Evolutionary conservation across 2,329 filamentous ascomycete genomes (phyloP).

Genomic region (Chrysoporthe austroafricana): DNA sequence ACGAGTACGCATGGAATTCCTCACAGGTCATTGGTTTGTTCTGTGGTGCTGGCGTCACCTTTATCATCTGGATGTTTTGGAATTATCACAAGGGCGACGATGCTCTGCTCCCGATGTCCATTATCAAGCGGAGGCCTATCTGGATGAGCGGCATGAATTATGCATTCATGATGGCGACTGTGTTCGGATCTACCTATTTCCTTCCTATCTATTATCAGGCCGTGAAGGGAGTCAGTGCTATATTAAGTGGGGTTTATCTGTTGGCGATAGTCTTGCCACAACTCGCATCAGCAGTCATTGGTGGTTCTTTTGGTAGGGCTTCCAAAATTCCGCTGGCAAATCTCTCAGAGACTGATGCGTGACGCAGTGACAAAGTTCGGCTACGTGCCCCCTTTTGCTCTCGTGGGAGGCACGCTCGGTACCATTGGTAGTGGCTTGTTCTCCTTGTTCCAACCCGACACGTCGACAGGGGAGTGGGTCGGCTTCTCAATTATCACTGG

Average conservation of each 20-base stretch:
- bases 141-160: slow-evolving; percentile 31
- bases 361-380: not conserved
- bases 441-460: slow-evolving; percentile 29
- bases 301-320: slow-evolving; percentile 29
- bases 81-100: slow-evolving; percentile 39
- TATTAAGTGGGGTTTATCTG: slow-evolving; percentile 41
- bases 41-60: slow-evolving; percentile 33
- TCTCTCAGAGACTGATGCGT: not conserved
- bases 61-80: slow-evolving; percentile 45
- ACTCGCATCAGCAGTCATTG: slow-evolving; percentile 26
- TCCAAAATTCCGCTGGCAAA: not conserved
- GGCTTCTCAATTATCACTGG: slow-evolving; percentile 35
- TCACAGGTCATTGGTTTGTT: slow-evolving; percentile 37
- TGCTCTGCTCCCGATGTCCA: slow-evolving; percentile 35
- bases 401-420: not conserved
- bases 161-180: slow-evolving; percentile 32
- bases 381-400: not conserved
- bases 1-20: slow-evolving; percentile 44
- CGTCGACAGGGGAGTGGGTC: slow-evolving; percentile 29
- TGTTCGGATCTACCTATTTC: slow-evolving; percentile 35
- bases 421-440: slow-evolving; percentile 24
- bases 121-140: slow-evolving; percentile 30
- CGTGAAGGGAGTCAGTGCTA: slow-evolving; percentile 35
- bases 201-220: slow-evolving; percentile 46
- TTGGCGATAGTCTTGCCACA: slow-evolving; percentile 35